phyloP scores from a whole-genome alignment of 177 flowering plant genomes.

The Vitis hybrid region DNA sequence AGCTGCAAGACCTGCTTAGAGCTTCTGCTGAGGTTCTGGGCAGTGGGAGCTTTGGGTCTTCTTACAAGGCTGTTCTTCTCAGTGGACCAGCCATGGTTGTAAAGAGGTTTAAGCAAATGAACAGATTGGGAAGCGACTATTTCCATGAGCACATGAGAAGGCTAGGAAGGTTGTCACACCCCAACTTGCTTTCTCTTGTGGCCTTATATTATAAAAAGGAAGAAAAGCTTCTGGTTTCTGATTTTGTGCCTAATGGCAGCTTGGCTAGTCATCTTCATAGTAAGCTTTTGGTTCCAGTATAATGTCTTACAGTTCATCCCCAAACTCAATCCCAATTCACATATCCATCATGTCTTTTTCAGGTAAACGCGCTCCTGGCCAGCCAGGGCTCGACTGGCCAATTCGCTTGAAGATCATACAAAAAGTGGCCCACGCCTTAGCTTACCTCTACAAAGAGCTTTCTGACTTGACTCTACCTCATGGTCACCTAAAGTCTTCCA shows the following conservation, averaged over 20 bases:
- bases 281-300: constrained; percentile 14
- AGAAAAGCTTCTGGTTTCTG: constrained; percentile 56
- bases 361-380: constrained; percentile 28
- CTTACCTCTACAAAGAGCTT: constrained; percentile 40
- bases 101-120: constrained; percentile 63
- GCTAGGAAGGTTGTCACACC: constrained; percentile 43
- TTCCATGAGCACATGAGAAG: constrained; percentile 54
- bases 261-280: constrained; percentile 58
- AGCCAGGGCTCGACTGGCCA: constrained; percentile 46
- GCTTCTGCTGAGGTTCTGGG: constrained; percentile 66
- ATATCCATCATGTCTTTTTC: not conserved
- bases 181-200: constrained; percentile 48
- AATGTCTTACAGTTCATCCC: not conserved
- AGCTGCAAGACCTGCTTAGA: constrained; percentile 46
- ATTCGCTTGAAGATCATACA: constrained; percentile 43
- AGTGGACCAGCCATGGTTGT: constrained; percentile 47
- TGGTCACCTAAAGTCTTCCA: constrained; percentile 61
- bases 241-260: constrained; percentile 49
- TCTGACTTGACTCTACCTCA: constrained; percentile 35
- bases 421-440: constrained; percentile 48
- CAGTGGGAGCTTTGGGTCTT: constrained; percentile 58
- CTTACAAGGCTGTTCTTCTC: constrained; percentile 48
- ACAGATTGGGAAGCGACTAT: constrained; percentile 35
- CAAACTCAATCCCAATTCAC: not conserved
- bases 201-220: constrained; percentile 52